Evolutionary conservation across 441 rosid genomes (phyloP), one percentile per base, ranked within the genome.

Genomic region (Erysimum cheiri): DNA sequence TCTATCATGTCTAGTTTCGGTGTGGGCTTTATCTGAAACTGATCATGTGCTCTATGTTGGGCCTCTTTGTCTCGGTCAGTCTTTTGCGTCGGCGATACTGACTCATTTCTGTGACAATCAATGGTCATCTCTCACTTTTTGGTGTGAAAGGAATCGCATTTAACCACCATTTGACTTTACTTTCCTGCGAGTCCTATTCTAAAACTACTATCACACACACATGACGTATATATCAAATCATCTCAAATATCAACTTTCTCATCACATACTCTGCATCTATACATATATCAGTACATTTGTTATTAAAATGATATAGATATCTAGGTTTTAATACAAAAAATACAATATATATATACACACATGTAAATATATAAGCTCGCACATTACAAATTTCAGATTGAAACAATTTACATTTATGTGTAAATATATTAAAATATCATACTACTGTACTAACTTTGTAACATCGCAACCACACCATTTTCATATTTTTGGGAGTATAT

Each of bases 101-200:
- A 22, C 24, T 22, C 1, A 22, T 22, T 22, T 22, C 24, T 22
- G 1, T 22, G 1, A 22, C 24, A 22, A 22, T 22, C 2, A 22
- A 22, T 22, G 24, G 24, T 2, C 2, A 22, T 22, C 24, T 22
- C 14, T 11, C 9, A 14, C 10, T 10, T 26, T 22, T 43, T 49
- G 22, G 73, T 59, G 73, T 69, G 59, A 58, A 48, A 26, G 46
- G 73, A 47, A 69, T 59, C 67, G 50, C 17, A 47, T 15, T 37
- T 37, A 10, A 19, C 39, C 17, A 58, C 14, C 29, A 14, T 40
- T 60, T 46, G 49, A 69, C 56, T 57, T 43, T 47, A 26, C 28
- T 14, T 61, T 44, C 26, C 7, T 56, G 60, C 26, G 41, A 49
- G 32, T 49, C 32, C 17, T 32, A 57, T 35, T 35, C 15, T 6